Evolutionary conservation across 139 green algal genomes (phyloP), one percentile per base, ranked within the genome.

Genomic region (Chlorella ohadii): DNA sequence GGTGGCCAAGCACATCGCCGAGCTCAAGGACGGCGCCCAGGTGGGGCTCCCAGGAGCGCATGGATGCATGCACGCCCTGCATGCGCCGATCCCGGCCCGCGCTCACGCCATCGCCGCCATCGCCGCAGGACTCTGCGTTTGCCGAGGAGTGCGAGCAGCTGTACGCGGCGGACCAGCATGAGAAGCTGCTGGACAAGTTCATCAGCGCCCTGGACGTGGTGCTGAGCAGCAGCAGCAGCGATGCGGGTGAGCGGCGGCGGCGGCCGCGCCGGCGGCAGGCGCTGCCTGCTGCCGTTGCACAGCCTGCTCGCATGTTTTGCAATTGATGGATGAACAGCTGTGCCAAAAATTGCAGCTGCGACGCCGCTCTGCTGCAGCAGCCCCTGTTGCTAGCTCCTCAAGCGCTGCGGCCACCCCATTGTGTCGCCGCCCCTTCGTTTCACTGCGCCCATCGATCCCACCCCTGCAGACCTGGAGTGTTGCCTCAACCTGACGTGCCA

Each of bases 401-500:
- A 67, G 61, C 61, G 44, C 44, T 9, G 44, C 61, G 13, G 61
- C 61, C 61, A 67, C 61, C 61, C 22, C 1, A 28, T 33, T 67
- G 23, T n/a, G 61, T 22, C 9, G 44, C 44, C 44, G 9, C 19
- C 11, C 51, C 15, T 22, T 9, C 51, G 2, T 22, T 59, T 59
- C 51, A 20, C 51, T 20, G 15, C 3, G 11, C 51, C 51, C 15
- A 2, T 25, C 33, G 28, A 12, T 33, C 31, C 16, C 27, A 4
- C 12, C 23, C 23, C 22, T 64, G 85, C 79, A 84, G 89, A 93
- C 63, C 31, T 91, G 39, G 89, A 93, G 72, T 87, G 88, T 72
- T 88, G 79, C 63, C 64, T 92, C 27, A 92, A 92, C 79, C 85
- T 93, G 65, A 85, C 86, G 12, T 88, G 86, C 72, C 89, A 91